Base-by-base conservation (phyloP, 169 alveolate genomes). In the Plasmodium gonderi region DNA sequence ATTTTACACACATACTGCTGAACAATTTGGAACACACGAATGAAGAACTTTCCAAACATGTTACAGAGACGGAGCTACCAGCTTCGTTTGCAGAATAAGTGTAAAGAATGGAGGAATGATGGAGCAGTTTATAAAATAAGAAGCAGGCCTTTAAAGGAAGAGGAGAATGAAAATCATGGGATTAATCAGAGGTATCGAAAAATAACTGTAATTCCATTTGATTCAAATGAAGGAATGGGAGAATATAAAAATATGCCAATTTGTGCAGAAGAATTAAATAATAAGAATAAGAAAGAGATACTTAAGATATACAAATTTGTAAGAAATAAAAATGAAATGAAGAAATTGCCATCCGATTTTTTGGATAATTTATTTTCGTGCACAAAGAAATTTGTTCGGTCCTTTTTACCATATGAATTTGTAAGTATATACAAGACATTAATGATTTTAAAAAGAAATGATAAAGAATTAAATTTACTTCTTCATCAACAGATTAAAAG, bases 401-500 rank as follows among this genome's bases (percentile, higher is more conserved):
- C 74, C 6, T 45, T 87, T 0, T 78, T 87, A 44, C 93, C 93
- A 17, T 75, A 87, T 29, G 93, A 87, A 78, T 75, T 87, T 47
- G 68, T 87, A 54, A 75, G 54, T 0, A 87, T 87, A 2, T 87
- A 75, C 49, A 87, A 87, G 45, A 87, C 93, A 54, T 29, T 87
- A 65, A 40, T 49, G 20, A 78, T 87, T 9, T 12, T 87, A 8
- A 78, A 78, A 64, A 87, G 31, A 45, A 87, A 87, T 26, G 69
- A 87, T 44, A 87, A 65, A 12, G 74, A 75, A 11, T 11, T 87
- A 47, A 75, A 49, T 78, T 42, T 87, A 45, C 79, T 87, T 23
- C 51, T 87, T 42, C 85, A 87, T 74, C 93, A 87, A 47, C 93
- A 87, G 45, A 87, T 87, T 14, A 87, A 87, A 75, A 74, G 93